phyloP scores from a whole-genome alignment of 1,284 basidiomycete species.

The Cutaneotrichosporon dermatis region DNA sequence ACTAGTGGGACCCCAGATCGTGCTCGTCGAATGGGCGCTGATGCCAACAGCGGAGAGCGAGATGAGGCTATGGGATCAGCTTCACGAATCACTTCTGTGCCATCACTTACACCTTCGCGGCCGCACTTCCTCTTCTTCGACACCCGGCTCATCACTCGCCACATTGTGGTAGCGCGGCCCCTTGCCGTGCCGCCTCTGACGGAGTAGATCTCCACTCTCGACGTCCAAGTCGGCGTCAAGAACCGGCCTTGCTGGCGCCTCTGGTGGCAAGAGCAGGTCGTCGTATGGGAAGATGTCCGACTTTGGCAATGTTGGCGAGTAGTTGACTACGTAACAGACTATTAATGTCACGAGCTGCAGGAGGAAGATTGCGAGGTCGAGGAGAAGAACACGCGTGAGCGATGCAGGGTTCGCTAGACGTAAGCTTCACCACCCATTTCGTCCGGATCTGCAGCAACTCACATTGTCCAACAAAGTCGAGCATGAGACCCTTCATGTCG shows the following conservation, averaged over 20 bases:
- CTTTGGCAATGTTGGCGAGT: slow-evolving; percentile 19
- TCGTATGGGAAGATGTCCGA: slow-evolving; percentile 33
- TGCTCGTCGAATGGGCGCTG: slow-evolving; percentile 5
- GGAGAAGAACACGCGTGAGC: slow-evolving; percentile 32
- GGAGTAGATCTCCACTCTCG: slow-evolving; percentile 19
- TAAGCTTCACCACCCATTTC: background rate
- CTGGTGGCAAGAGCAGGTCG: slow-evolving; percentile 37
- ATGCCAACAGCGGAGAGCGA: background rate
- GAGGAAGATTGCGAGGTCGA: slow-evolving; percentile 38
- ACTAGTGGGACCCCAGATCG: slow-evolving; percentile 33
- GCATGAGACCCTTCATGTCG: slow-evolving; percentile 32
- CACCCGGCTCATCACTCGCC: slow-evolving; percentile 21
- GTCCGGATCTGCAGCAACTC: slow-evolving; percentile 8
- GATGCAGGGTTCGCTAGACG: slow-evolving; percentile 32
- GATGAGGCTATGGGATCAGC: slow-evolving; percentile 7
- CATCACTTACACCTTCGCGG: background rate
- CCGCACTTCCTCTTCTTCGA: slow-evolving; percentile 20
- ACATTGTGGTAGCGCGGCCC: slow-evolving; percentile 21
- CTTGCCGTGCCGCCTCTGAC: slow-evolving; percentile 15
- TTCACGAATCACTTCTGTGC: background rate
- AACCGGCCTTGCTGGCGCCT: background rate
- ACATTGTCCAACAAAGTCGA: slow-evolving; percentile 47
- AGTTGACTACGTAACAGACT: slow-evolving; percentile 34
- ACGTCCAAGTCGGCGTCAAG: slow-evolving; percentile 15
- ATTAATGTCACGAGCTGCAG: slow-evolving; percentile 36